Conservation (phyloP, 768 basidiomycete genomes). For the Kwoniella heveanensis region DNA sequence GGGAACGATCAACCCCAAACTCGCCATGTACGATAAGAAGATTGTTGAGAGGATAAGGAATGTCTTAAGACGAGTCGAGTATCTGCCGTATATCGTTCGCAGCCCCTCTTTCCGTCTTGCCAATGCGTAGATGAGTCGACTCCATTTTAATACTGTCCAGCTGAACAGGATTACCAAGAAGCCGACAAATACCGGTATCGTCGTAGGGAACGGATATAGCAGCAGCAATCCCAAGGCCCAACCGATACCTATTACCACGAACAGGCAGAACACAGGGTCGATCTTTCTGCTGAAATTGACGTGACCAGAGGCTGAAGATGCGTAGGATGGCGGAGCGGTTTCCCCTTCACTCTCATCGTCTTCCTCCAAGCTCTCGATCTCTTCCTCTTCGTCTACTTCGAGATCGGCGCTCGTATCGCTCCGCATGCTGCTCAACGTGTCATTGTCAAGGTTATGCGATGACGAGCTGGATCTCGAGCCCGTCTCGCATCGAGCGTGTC, state of each 20-base stretch:
- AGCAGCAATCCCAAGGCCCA: slow-evolving; percentile 6
- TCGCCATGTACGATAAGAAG: slow-evolving; percentile 4
- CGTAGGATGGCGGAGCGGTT: neutral
- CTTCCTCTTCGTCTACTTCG: neutral
- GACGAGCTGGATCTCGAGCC: neutral
- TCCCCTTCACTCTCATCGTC: neutral
- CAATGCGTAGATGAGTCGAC: neutral
- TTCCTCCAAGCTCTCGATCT: neutral
- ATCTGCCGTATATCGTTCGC: slow-evolving; percentile 6
- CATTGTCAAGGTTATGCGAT: neutral
- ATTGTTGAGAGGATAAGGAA: slow-evolving; percentile 8
- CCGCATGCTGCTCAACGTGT: neutral
- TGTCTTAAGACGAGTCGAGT: slow-evolving; percentile 2
- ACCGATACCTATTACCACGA: slow-evolving; percentile 6
- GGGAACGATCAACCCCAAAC: slow-evolving; percentile 12
- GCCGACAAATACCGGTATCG: slow-evolving; percentile 27
- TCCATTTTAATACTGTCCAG: slow-evolving; percentile 20
- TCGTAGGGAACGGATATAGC: slow-evolving; percentile 34
- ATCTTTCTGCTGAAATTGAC: neutral
- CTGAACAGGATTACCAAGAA: neutral
- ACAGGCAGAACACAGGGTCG: neutral
- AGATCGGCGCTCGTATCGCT: neutral
- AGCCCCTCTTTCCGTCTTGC: neutral
- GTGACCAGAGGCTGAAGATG: neutral
- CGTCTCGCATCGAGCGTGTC: neutral